A percentile compares a stretch with the other conserved stretches of the same genome.
Conservation (phyloP, 2,329 filamentous ascomycete species). For the Penicillium sp. region DNA sequence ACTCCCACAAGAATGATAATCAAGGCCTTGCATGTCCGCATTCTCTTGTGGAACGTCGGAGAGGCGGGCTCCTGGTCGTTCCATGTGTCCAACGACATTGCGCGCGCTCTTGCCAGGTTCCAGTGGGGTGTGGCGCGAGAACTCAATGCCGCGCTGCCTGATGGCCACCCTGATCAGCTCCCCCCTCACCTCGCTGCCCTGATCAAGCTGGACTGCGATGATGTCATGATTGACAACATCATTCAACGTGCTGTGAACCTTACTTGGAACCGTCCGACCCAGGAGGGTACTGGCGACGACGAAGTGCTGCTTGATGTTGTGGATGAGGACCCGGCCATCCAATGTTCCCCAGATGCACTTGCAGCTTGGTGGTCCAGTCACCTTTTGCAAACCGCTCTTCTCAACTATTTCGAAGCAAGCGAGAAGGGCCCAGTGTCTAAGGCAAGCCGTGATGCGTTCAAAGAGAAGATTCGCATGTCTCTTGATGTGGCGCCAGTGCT, state of each 20-base stretch:
- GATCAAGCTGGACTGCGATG: slow-evolving; percentile 69
- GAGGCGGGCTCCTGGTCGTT: slow-evolving; percentile 58
- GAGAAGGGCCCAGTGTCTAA: slow-evolving; percentile 41
- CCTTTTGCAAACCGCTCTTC: slow-evolving; percentile 60
- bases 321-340: slow-evolving; percentile 73
- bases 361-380: slow-evolving; percentile 83
- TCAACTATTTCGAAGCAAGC: slow-evolving; percentile 51
- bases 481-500: slow-evolving; percentile 66
- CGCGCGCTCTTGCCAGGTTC: slow-evolving; percentile 62
- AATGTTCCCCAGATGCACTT: slow-evolving; percentile 78
- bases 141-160: slow-evolving; percentile 42
- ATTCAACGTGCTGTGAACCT: slow-evolving; percentile 81
- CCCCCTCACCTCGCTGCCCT: slow-evolving; percentile 68
- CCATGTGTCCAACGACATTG: slow-evolving; percentile 58
- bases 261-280: slow-evolving; percentile 73
- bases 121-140: slow-evolving; percentile 75
- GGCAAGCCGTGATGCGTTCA: slow-evolving; percentile 37
- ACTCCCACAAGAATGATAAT: slow-evolving; percentile 79
- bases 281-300: slow-evolving; percentile 53
- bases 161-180: slow-evolving; percentile 55
- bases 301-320: slow-evolving; percentile 72
- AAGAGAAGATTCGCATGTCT: slow-evolving; percentile 57
- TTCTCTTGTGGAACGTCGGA: slow-evolving; percentile 71
- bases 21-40: slow-evolving; percentile 82
- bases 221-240: slow-evolving; percentile 67